Percentiles rank a stretch among this genome's conserved stretches.
phyloP scores from a whole-genome alignment of 2,329 filamentous ascomycete genomes.

The Penicillium olsonii region DNA sequence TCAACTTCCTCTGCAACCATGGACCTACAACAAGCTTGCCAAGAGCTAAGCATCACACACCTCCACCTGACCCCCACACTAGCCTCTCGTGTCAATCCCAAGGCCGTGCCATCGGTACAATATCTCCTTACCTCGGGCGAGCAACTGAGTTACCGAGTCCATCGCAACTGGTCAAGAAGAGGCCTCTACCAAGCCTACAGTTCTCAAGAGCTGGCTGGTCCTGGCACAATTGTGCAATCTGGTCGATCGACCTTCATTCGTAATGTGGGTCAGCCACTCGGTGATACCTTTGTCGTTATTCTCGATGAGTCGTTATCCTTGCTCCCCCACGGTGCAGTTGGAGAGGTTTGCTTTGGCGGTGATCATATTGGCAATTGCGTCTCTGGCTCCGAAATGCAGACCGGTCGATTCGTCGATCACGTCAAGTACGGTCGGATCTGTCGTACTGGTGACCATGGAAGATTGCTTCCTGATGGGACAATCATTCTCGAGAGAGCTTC shows the following conservation, averaged over 20 bases:
- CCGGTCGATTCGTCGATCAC: constrained; percentile 69
- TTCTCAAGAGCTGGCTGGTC: constrained; percentile 57
- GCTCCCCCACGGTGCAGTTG: constrained; percentile 70
- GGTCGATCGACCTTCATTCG: constrained; percentile 60
- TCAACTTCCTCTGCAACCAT: constrained; percentile 72
- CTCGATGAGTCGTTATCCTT: constrained; percentile 52
- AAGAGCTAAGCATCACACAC: constrained; percentile 68
- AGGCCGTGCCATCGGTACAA: constrained; percentile 67
- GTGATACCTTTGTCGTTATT: constrained; percentile 75
- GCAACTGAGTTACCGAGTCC: constrained; percentile 71
- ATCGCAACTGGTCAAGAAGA: constrained; percentile 65
- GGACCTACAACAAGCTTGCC: constrained; percentile 69
- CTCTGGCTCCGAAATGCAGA: constrained; percentile 41
- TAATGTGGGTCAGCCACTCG: constrained; percentile 74
- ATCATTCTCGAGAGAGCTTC: constrained; percentile 64
- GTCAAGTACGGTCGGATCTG: constrained; percentile 72
- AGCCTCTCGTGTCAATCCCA: constrained; percentile 70
- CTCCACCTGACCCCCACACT: constrained; percentile 85
- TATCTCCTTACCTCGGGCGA: constrained; percentile 84
- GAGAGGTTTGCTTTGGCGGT: constrained; percentile 85
- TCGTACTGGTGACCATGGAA: constrained; percentile 77
- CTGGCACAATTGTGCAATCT: constrained; percentile 73
- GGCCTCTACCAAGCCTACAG: constrained; percentile 68
- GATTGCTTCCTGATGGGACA: constrained; percentile 74
- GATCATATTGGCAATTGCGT: constrained; percentile 62